These are phyloP conservation scores for Cymbopogon flexuosus DNA, from an alignment of 202 grass and related monocot genomes.

Conservation along the genomic window DNA sequence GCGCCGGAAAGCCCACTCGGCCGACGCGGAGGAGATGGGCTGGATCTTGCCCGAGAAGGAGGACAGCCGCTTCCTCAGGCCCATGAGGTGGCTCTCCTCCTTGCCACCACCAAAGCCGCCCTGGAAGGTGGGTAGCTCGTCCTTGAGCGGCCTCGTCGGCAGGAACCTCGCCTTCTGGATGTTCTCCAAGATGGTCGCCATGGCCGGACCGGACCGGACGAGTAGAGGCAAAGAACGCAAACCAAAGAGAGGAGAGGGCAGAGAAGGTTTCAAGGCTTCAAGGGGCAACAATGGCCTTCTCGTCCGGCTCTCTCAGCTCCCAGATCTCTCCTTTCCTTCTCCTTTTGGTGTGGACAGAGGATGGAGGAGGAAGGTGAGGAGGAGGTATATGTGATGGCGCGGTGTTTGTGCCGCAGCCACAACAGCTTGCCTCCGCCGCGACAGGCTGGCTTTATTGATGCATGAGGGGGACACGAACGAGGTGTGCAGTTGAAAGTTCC, in stretches of 20 bases:
- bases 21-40: constrained; percentile 58
- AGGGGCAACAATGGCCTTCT: background rate
- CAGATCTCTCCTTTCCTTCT: constrained; percentile 34
- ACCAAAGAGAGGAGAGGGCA: background rate
- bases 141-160: constrained; percentile 60
- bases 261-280: background rate
- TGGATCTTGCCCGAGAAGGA: constrained; percentile 93
- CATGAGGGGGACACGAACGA: constrained; percentile 29
- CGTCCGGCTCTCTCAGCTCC: background rate
- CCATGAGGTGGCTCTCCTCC: constrained; percentile 47
- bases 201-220: constrained; percentile 26
- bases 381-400: constrained; percentile 24
- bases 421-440: background rate
- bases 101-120: background rate
- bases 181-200: constrained; percentile 83
- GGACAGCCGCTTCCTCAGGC: constrained; percentile 77
- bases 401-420: constrained; percentile 31
- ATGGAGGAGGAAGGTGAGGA: background rate
- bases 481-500: constrained; percentile 24
- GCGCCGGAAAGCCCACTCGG: constrained; percentile 57
- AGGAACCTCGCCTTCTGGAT: constrained; percentile 79
- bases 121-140: constrained; percentile 80
- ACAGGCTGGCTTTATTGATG: constrained; percentile 47
- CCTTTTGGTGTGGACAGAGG: constrained; percentile 13
- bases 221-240: background rate